A percentile compares a stretch with the other conserved stretches of the same genome.
Conservation (phyloP, 306 rosid genomes). For the Begonia masoniana region DNA sequence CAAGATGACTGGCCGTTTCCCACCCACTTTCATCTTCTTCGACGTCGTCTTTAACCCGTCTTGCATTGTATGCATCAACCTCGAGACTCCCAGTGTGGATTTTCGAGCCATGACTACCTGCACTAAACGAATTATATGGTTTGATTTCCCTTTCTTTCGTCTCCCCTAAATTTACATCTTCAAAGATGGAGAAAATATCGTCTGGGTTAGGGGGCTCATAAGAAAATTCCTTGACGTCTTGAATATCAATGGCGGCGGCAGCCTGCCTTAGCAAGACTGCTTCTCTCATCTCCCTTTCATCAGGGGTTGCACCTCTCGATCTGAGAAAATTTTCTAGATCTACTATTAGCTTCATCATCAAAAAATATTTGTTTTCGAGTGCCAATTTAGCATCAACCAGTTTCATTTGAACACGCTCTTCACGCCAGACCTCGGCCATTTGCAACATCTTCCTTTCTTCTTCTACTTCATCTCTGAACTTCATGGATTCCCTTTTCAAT, state of each 20-base stretch:
- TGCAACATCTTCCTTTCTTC: slow-evolving; percentile 60
- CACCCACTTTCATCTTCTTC: slow-evolving; percentile 1
- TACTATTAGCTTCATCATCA: slow-evolving; percentile 28
- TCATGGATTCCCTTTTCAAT: slow-evolving; percentile 21
- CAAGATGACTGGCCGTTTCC: slow-evolving; percentile 3
- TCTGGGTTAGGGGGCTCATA: slow-evolving; percentile 19
- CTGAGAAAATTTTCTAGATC: slow-evolving; percentile 28
- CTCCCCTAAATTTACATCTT: slow-evolving; percentile 17
- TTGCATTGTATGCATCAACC: too few relatives aligned
- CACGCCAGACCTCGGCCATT: slow-evolving; percentile 53
- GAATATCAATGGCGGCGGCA: slow-evolving; percentile 22
- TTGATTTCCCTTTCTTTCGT: slow-evolving; percentile 11
- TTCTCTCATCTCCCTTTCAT: slow-evolving; percentile 18
- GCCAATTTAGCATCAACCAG: slow-evolving; percentile 43
- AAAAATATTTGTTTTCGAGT: slow-evolving; percentile 37
- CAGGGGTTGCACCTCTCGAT: slow-evolving; percentile 24
- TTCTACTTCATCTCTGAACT: slow-evolving; percentile 27
- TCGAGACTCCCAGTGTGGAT: slow-evolving; percentile 5
- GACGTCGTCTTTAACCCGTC: slow-evolving; percentile 1
- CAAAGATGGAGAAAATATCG: slow-evolving; percentile 15
- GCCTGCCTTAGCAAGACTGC: slow-evolving; percentile 27
- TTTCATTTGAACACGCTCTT: slow-evolving; percentile 66
- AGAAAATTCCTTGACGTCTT: slow-evolving; percentile 16
- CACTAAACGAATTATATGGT: slow-evolving; percentile 1
- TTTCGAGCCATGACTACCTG: slow-evolving; percentile 6